Evolutionary conservation across 495 filamentous ascomycete genomes (phyloP), one percentile per base, ranked within the genome.

Genomic region (Astrocystis sublimbata): DNA sequence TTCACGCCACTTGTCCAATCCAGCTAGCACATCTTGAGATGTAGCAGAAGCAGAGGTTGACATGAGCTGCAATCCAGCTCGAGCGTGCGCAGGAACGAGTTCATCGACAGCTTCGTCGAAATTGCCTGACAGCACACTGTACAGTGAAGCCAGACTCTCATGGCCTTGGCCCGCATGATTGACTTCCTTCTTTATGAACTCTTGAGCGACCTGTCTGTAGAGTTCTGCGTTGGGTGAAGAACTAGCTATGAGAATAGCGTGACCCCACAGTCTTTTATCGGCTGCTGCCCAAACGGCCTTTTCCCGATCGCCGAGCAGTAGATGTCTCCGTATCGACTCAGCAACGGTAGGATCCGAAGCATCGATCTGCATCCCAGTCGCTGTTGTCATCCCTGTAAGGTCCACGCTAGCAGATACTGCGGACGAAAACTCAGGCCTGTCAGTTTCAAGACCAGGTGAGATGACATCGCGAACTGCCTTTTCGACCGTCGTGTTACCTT

Each of bases 71-170:
- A 97, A 84, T 5, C 96, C 96, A 47, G 93, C 91, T 33, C 96
- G 85, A 41, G 94, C 96, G 58, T 93, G 94, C 23, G 89, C 88
- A 9, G 94, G 93, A n/a, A 99, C 94, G 47, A 99, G 86, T 68
- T 97, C 92, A 72, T 99, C 94, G 31, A 98, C 85, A 63, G 92
- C 93, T 64, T 98, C 96, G 59, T 97, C 93, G 61, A 88, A 85
- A 67, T 97, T 98, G 0, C 94, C 93, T 30, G 92, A 92, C 61
- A 99, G 90, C 6, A 96, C 87, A 65, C 93, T 89, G 71, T 98
- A 99, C 12, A 98, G 77, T 6, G 92, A 89, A 17, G 96, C 92
- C 41, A 98, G 79, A 8, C 93, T 90, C 69, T 96, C 88, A 24
- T 89, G 89, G 58, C 90, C 90, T 33, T 85, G 82, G 6, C 89